Evolutionary conservation across 257 asterid genomes (phyloP), one percentile per base, ranked within the genome.

Genomic region (Paraleonurus japonicus): DNA sequence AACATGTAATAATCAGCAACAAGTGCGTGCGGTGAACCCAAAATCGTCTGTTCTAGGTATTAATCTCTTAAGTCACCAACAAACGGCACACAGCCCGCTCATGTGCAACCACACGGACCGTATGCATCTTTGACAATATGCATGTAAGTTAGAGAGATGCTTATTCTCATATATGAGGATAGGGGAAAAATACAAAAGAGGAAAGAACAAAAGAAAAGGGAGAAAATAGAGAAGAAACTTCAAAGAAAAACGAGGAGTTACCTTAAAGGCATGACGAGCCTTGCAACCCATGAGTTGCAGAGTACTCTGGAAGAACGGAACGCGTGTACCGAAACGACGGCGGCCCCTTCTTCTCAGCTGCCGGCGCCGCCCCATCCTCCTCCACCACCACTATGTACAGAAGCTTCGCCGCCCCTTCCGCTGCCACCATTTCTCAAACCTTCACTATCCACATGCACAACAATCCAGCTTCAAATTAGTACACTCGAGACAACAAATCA

Each of bases 241-340:
- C 33, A 63, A 50, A 24, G 54, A 24, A 47, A 55, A 8, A n/a
- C 45, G 10, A 2, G n/a, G 3, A 28, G 35, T 74, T 10, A 95
- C 99, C 99, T 95, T 95, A 74, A 95, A 92, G 58, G 98, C 96
- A 72, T 95, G 99, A 41, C 98, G 88, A 81, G 99, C 83, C 79
- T 95, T 95, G 83, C 99, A 95, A 26, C 99, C 99, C 94, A 95
- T 95, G 74, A 95, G 96, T 37, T 95, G 99, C 78, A 95, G 84
- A 81, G 98, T 87, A 67, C 92, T 89, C 89, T 92, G 96, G 67
- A n/a, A 95, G 81, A 51, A 92, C 89, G 8, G 99, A 87, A 61
- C 98, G 96, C 80, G 98, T 95, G 80, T 95, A 95, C 69, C 98
- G 89, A 75, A 88, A 88, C 64, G 97, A 87, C 11, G 82, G 50